phyloP scores from a whole-genome alignment of 768 basidiomycete species.

The Fibroporia radiculosa region DNA sequence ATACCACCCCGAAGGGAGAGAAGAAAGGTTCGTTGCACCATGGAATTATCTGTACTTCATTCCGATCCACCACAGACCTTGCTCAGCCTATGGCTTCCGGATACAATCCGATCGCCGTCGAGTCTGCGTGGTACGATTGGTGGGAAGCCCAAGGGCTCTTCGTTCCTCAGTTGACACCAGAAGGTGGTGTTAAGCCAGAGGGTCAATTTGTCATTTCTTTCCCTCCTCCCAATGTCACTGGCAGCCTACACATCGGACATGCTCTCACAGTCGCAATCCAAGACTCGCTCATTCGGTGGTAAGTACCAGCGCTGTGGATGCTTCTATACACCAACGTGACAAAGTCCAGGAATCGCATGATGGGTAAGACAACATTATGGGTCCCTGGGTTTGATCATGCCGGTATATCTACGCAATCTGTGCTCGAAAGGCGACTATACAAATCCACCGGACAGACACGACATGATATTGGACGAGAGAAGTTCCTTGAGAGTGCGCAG shows the following conservation, averaged over 20 bases:
- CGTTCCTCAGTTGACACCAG: slow-evolving; percentile 56
- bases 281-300: slow-evolving; percentile 87
- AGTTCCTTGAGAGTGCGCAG: slow-evolving; percentile 84
- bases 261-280: slow-evolving; percentile 89
- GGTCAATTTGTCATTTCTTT: slow-evolving; percentile 79
- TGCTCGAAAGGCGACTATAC: slow-evolving; percentile 88
- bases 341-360: slow-evolving; percentile 92
- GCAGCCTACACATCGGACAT: slow-evolving; percentile 92
- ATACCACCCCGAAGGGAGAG: slow-evolving; percentile 81
- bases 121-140: slow-evolving; percentile 98
- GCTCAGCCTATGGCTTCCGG: slow-evolving; percentile 82
- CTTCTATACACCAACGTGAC: too few relatives aligned
- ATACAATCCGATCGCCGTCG: slow-evolving; percentile 93
- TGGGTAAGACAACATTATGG: slow-evolving; percentile 84
- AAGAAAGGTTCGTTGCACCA: slow-evolving; percentile 75
- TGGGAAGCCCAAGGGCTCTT: slow-evolving; percentile 90
- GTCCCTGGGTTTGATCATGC: slow-evolving; percentile 97
- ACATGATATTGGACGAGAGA: slow-evolving; percentile 92
- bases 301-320: slow-evolving; percentile 18
- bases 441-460: slow-evolving; percentile 77
- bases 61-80: slow-evolving; percentile 47
- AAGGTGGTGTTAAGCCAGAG: slow-evolving; percentile 53
- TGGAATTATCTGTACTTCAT: not conserved
- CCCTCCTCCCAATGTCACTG: slow-evolving; percentile 97
- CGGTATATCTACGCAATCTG: slow-evolving; percentile 95